phyloP scores from a whole-genome alignment of 768 basidiomycete genomes.

The Auriscalpium microsporum region DNA sequence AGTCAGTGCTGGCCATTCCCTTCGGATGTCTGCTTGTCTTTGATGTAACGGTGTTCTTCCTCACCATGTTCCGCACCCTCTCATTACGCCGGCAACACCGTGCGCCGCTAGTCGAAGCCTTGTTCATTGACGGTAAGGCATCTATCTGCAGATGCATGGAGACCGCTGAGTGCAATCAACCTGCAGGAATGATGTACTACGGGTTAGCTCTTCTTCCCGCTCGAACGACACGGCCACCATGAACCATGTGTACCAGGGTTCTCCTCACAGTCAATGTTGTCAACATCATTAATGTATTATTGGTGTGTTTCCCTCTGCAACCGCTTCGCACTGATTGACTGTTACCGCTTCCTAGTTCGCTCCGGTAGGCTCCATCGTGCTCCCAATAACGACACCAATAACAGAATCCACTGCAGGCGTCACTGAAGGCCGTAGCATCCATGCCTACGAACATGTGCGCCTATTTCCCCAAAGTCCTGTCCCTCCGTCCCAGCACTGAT shows the following conservation, averaged over 20 bases:
- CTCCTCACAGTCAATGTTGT: slow-evolving; percentile 6
- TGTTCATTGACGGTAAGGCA: slow-evolving; percentile 8
- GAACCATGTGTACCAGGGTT: background rate
- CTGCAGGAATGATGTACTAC: slow-evolving; percentile 8
- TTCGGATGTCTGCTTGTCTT: slow-evolving; percentile 13
- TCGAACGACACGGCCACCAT: background rate
- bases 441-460: slow-evolving; percentile 7
- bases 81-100: background rate
- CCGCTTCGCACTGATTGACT: background rate
- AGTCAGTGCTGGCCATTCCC: slow-evolving; percentile 11
- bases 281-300: slow-evolving; percentile 5
- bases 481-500: background rate
- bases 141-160: background rate
- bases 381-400: background rate
- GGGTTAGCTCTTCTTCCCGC: slow-evolving; percentile 1
- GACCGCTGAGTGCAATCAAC: background rate
- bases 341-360: background rate
- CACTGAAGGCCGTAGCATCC: background rate
- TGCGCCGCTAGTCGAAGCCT: slow-evolving; percentile 4
- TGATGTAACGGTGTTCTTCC: slow-evolving; percentile 14
- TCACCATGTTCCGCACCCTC: slow-evolving; percentile 10
- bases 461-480: background rate
- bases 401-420: background rate
- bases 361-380: background rate
- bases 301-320: background rate